phyloP scores from a whole-genome alignment of 805 yeast genomes.

The Kluyveromyces nonfermentans region DNA sequence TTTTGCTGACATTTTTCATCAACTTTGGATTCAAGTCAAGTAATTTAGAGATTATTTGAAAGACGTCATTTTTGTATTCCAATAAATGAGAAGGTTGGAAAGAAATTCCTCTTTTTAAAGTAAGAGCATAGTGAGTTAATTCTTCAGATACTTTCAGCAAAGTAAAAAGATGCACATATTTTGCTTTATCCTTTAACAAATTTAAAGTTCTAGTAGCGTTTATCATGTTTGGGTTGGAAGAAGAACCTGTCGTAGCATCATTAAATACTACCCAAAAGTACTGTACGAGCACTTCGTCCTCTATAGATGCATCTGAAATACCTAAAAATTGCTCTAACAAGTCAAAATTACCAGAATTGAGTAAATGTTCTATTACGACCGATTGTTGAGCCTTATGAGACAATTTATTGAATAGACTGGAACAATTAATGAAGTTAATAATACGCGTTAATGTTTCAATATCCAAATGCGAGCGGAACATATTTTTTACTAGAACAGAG shows the following conservation, averaged over 20 bases:
- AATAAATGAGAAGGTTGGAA: constrained; percentile 34
- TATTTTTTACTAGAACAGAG: constrained; percentile 11
- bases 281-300: constrained; percentile 17
- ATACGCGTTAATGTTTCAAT: not conserved
- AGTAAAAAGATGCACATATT: constrained; percentile 10
- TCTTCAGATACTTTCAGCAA: constrained; percentile 24
- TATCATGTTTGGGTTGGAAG: constrained; percentile 31
- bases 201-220: constrained; percentile 27
- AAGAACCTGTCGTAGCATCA: constrained; percentile 34
- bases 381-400: constrained; percentile 8
- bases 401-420: constrained; percentile 13
- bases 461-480: not conserved
- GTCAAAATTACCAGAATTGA: constrained; percentile 24
- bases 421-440: constrained; percentile 1
- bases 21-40: constrained; percentile 47
- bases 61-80: constrained; percentile 24
- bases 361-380: constrained; percentile 20
- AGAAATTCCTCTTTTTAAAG: constrained; percentile 27
- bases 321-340: constrained; percentile 14
- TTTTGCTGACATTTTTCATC: constrained; percentile 36
- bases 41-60: constrained; percentile 33
- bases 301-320: constrained; percentile 7
- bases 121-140: constrained; percentile 24
- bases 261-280: constrained; percentile 37
- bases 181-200: constrained; percentile 10